These are phyloP conservation scores for Cladochytrium tenue DNA, from an alignment of 371 early-diverging fungal genomes.

Conservation along the genomic window DNA sequence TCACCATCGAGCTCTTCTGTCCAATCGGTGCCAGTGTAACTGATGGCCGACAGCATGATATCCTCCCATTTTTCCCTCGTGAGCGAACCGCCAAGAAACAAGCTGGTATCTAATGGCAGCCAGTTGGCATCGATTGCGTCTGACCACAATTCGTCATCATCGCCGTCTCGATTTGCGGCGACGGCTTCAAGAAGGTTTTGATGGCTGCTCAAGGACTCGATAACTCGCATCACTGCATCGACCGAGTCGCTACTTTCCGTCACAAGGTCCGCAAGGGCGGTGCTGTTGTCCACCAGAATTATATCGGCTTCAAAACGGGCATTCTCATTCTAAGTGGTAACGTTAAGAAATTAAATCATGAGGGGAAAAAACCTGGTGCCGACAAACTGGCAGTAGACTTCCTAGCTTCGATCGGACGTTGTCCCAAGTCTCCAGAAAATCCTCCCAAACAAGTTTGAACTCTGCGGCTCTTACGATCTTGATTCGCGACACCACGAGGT, in stretches of 20 bases:
- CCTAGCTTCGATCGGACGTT: neutral
- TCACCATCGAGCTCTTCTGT: too few relatives aligned
- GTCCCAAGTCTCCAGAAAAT: neutral
- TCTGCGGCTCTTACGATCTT: neutral
- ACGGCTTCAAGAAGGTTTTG: too few relatives aligned
- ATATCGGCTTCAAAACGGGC: neutral
- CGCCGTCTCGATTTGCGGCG: too few relatives aligned
- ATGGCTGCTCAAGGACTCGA: neutral
- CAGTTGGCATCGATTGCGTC: too few relatives aligned
- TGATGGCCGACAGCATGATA: too few relatives aligned
- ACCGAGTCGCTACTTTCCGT: neutral
- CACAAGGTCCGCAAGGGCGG: neutral
- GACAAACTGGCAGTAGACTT: neutral
- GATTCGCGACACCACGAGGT: neutral
- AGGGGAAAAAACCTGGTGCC: neutral
- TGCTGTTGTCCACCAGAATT: neutral
- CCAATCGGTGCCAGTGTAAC: too few relatives aligned
- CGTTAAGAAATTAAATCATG: too few relatives aligned
- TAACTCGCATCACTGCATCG: neutral
- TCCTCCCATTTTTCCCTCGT: too few relatives aligned
- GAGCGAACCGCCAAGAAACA: too few relatives aligned
- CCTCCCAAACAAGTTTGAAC: neutral
- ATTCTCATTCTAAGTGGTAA: neutral
- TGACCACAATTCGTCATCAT: too few relatives aligned
- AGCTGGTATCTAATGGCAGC: too few relatives aligned